These are phyloP conservation scores for Fusarium denticulatum DNA, from an alignment of 2,329 filamentous ascomycete species.

Conservation along the genomic window DNA sequence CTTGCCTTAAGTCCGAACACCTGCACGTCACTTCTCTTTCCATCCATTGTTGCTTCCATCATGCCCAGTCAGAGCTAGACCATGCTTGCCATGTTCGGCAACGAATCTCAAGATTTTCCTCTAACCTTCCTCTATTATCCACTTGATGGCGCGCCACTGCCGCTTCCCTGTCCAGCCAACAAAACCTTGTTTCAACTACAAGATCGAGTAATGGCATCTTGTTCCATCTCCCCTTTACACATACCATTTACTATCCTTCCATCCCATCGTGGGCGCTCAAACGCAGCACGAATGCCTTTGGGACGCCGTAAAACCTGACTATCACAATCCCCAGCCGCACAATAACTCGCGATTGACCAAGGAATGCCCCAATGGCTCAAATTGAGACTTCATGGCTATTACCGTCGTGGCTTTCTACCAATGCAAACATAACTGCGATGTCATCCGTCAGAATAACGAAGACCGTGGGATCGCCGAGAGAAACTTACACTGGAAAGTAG, in stretches of 20 bases:
- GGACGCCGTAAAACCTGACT: background rate
- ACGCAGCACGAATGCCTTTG: background rate
- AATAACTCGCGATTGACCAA: background rate
- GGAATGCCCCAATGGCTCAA: background rate
- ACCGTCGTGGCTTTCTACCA: conserved; percentile 62
- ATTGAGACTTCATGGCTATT: background rate
- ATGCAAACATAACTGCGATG: conserved; percentile 68
- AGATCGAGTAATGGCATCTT: background rate
- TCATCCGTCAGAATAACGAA: conserved; percentile 13
- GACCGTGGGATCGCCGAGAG: background rate
- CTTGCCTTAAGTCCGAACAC: conserved; percentile 13
- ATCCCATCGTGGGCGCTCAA: background rate
- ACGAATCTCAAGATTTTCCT: conserved; percentile 9
- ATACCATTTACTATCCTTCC: background rate
- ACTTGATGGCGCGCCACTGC: conserved; percentile 33
- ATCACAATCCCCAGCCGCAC: background rate
- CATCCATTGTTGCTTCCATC: background rate
- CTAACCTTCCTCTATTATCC: conserved; percentile 29
- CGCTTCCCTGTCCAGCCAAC: conserved; percentile 23
- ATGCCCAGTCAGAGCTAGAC: background rate
- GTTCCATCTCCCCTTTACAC: background rate
- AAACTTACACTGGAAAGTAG: conserved; percentile 69
- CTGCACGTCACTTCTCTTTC: conserved; percentile 5
- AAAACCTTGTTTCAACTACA: conserved; percentile 42
- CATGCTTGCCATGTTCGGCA: conserved; percentile 11